Evolutionary conservation across 768 basidiomycete species (phyloP), one percentile per base, ranked within the genome.

Genomic region (Boletus patriciae): DNA sequence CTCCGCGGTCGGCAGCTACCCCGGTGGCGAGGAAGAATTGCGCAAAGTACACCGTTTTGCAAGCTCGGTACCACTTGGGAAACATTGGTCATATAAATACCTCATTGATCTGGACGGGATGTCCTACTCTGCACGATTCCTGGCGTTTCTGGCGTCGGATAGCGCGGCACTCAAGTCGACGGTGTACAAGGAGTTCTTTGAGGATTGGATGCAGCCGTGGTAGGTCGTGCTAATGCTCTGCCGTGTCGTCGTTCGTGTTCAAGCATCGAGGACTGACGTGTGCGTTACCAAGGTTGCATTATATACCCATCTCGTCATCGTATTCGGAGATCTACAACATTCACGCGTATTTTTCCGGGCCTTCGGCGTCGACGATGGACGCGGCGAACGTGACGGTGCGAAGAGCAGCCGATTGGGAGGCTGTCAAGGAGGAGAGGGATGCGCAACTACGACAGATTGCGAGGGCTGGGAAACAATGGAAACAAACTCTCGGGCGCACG

Each of bases 321-420:
- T 98, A 98, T 73, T 74, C 80, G 44, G 96, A 99, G 73, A 85
- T 99, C 50, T 97, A 98, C 77, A 95, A 98, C 68, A 83, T 98
- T 53, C 84, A 91, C 65, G 83, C 92, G 3, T 99, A 88, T 78
- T 98, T 98, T 77, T 93, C 92, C 0, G 95, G 96, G 1, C 84
- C 91, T 1, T 80, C 91, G 0, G 67, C 77, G 12, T 77, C 86
- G 3, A 82, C 85, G 38, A 72, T 89, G 11, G 70, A 76, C 31
- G 75, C 77, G 0, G 77, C 78, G 23, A 86, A 86, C 63, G 78
- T 78, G 18, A 84, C 83, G 0, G 61, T 69, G 23, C 66, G 67
- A n/a, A 57, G 58, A 6, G 50, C 61, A 6, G 71, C 36, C 74
- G 47, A 63, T 63, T 38, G 73, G 77, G 49, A 68, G 70, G 42